Evolutionary conservation across 352 stramenopile genomes (phyloP).

Genomic region (Pythium dissimile): DNA sequence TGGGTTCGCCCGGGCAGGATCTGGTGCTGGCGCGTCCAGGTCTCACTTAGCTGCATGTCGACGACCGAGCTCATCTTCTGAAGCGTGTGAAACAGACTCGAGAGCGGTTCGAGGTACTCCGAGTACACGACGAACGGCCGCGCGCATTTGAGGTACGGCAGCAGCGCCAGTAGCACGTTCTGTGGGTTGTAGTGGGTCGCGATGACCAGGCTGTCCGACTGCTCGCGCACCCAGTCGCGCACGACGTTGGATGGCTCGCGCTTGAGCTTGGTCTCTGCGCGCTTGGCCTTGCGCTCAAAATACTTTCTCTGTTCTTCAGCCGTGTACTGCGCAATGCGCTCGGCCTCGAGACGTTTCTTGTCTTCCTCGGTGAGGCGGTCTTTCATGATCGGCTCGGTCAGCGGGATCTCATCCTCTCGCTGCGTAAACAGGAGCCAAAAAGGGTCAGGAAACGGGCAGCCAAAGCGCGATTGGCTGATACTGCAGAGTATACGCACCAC

Average conservation of each 20-base stretch:
- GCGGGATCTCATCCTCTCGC: conserved; percentile 51
- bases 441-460: neutral
- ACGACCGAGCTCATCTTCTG: conserved; percentile 90
- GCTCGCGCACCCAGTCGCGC: conserved; percentile 60
- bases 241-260: conserved; percentile 66
- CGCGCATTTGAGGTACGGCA: conserved; percentile 88
- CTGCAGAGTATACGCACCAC: conserved; percentile 21
- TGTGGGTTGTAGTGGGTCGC: conserved; percentile 90
- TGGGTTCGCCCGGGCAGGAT: conserved; percentile 92
- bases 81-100: conserved; percentile 85
- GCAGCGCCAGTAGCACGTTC: conserved; percentile 75
- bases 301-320: conserved; percentile 75
- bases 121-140: conserved; percentile 96
- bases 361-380: conserved; percentile 62
- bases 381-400: conserved; percentile 35
- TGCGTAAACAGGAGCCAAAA: conserved; percentile 6
- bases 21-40: conserved; percentile 95
- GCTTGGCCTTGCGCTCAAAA: conserved; percentile 74
- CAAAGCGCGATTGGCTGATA: neutral
- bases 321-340: conserved; percentile 83
- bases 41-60: conserved; percentile 93
- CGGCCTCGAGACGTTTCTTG: conserved; percentile 51
- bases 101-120: conserved; percentile 92
- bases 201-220: conserved; percentile 88
- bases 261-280: conserved; percentile 72